Evolutionary conservation across 2,329 filamentous ascomycete species (phyloP), one percentile per base, ranked within the genome.

Genomic region (Aspergillus clavatus): DNA sequence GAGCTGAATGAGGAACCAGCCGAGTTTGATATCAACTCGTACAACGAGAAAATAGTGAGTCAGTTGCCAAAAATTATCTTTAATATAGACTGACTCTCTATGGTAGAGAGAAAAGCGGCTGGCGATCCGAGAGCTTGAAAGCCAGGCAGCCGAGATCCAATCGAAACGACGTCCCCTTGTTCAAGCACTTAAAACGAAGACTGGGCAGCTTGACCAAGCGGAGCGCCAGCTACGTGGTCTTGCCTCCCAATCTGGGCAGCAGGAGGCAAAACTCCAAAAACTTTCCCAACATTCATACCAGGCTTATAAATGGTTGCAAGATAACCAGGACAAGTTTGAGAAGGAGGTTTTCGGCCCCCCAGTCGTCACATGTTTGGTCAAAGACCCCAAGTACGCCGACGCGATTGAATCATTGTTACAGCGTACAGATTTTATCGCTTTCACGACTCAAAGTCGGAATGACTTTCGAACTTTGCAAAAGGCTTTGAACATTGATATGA

Each of bases 301-400:
- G 53, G 89, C 83, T 2, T 95, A 88, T 82, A 75, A 83, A 33
- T 98, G 91, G 90, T 77, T 97, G 41, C 78, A 87, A 59, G 66
- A 81, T 2, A 82, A 98, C 61, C 77, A 77, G 47, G 62, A 76
- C 43, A 67, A 78, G 39, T 93, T 96, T 52, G 79, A 86, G 59
- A 81, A 85, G 53, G 77, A 85, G 46, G 83, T 96, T 4, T 89
- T 86, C 60, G 89, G 87, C 0, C 90, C 90, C 5, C 83, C 90
- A 0, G 80, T 93, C 59, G 72, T 95, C 24, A 84, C 79, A 46
- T 95, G 89, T 66, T 86, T 85, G 0, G 72, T 95, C 42, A 89
- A 84, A 54, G 81, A 95, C 55, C 75, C 81, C 27, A 77, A 72
- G 43, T 88, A 86, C 62, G 79, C 79, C 8, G 69, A 79, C 55